A percentile compares a stretch with the other conserved stretches of the same genome.
Conservation (phyloP, 106 monocot genomes). For the Cymbidium sinense region DNA sequence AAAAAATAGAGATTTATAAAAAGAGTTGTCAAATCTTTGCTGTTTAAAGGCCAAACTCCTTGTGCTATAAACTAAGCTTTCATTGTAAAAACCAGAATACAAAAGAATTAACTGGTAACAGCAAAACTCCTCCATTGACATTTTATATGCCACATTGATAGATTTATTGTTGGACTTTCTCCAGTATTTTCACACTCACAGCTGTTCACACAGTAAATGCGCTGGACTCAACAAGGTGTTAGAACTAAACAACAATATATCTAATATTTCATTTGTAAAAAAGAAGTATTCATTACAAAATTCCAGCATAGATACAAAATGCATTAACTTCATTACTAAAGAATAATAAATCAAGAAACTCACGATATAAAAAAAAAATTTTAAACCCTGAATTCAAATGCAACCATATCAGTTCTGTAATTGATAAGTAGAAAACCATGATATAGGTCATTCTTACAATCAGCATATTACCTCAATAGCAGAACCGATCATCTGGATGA, state of each 20-base stretch:
- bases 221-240: neutral
- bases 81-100: neutral
- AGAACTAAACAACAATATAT: neutral
- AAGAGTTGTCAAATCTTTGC: neutral
- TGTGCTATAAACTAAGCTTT: neutral
- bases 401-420: neutral
- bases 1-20: neutral
- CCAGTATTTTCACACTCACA: neutral
- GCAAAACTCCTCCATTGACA: neutral
- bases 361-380: neutral
- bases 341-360: slow-evolving; percentile 1
- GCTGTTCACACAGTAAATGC: neutral
- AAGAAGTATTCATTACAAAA: neutral
- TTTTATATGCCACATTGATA: neutral
- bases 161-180: neutral
- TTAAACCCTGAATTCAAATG: neutral
- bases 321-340: neutral
- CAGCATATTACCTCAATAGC: slow-evolving; percentile 74
- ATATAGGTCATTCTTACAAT: neutral
- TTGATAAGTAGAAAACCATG: neutral
- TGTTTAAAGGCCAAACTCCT: slow-evolving; percentile 1
- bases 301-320: neutral
- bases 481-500: slow-evolving; percentile 88
- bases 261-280: neutral
- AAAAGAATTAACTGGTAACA: neutral